A percentile compares a stretch with the other conserved stretches of the same genome.
Evolutionary conservation across 2,329 filamentous ascomycete genomes (phyloP).

Genomic region (Aspergillus ruber): DNA sequence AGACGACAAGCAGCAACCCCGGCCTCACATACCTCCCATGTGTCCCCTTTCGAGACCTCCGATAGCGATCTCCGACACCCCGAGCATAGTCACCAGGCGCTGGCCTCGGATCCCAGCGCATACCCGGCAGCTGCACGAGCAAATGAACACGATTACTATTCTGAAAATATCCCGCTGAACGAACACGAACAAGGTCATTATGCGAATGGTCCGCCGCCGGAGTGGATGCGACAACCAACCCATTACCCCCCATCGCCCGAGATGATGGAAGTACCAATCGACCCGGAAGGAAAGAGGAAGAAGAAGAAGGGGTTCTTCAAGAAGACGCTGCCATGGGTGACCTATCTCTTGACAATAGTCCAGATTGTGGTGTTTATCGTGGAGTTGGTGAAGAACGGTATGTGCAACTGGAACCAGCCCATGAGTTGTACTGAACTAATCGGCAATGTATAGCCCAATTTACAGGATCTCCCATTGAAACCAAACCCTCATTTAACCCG

Average conservation of each 20-base stretch:
- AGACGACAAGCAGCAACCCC: conserved; percentile 25
- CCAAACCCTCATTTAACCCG: conserved; percentile 80
- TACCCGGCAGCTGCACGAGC: conserved; percentile 26
- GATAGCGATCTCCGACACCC: conserved; percentile 36
- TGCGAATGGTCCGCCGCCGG: conserved; percentile 24
- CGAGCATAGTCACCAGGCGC: conserved; percentile 32
- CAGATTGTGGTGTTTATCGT: conserved; percentile 84
- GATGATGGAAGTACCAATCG: conserved; percentile 17
- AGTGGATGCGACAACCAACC: conserved; percentile 40
- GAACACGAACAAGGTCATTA: conserved; percentile 23
- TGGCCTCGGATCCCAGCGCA: conserved; percentile 27
- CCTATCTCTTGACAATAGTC: conserved; percentile 68
- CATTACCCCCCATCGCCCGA: conserved; percentile 49
- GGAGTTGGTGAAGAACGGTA: conserved; percentile 79
- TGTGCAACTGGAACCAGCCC: background rate
- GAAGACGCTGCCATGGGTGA: conserved; percentile 66
- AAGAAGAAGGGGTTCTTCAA: conserved; percentile 50
- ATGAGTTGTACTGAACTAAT: background rate
- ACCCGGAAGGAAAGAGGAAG: conserved; percentile 13
- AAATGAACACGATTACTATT: conserved; percentile 30
- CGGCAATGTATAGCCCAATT: conserved; percentile 51
- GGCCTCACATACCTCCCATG: conserved; percentile 20
- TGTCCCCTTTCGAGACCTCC: conserved; percentile 36
- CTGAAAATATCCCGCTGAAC: conserved; percentile 39
- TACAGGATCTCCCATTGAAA: conserved; percentile 64